phyloP scores from a whole-genome alignment of 306 rosid species.

The Neltuma alba region DNA sequence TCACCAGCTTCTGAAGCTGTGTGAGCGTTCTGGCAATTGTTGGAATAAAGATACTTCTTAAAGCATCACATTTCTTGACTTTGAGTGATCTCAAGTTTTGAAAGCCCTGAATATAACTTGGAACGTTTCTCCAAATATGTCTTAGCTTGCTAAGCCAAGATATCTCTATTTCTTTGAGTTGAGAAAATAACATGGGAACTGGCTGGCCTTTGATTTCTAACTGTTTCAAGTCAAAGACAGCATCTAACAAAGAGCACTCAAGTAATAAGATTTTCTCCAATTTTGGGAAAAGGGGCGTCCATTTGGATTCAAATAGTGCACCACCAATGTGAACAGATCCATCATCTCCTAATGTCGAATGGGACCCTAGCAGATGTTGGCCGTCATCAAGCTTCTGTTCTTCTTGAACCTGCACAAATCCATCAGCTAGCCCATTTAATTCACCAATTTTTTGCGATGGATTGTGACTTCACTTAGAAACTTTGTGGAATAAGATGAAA shows the following conservation, averaged over 20 bases:
- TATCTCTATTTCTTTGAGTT: slow-evolving; percentile 31
- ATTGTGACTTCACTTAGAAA: not conserved
- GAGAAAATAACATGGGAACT: not conserved
- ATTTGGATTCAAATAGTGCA: slow-evolving; percentile 9
- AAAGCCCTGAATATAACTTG: slow-evolving; percentile 30
- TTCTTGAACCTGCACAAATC: not conserved
- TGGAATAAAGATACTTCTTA: slow-evolving; percentile 12
- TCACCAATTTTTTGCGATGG: not conserved
- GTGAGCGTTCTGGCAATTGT: slow-evolving; percentile 22
- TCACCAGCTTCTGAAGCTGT: slow-evolving; percentile 24
- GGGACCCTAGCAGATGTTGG: not conserved
- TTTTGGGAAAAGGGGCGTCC: slow-evolving; percentile 23
- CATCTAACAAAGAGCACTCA: slow-evolving; percentile 16
- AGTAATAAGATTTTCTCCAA: slow-evolving; percentile 21
- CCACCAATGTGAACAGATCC: not conserved
- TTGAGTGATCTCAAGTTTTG: slow-evolving; percentile 34
- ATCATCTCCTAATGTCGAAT: not conserved
- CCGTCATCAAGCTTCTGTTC: slow-evolving; percentile 4
- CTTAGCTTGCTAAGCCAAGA: slow-evolving; percentile 12
- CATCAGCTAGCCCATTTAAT: not conserved
- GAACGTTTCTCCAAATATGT: slow-evolving; percentile 37
- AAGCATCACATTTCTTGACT: slow-evolving; percentile 28
- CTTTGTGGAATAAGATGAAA: not conserved
- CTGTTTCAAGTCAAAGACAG: slow-evolving; percentile 25
- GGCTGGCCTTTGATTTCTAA: not conserved